These are phyloP conservation scores for Nicotiana knightiana DNA, from an alignment of 257 asterid genomes.

Conservation along the genomic window DNA sequence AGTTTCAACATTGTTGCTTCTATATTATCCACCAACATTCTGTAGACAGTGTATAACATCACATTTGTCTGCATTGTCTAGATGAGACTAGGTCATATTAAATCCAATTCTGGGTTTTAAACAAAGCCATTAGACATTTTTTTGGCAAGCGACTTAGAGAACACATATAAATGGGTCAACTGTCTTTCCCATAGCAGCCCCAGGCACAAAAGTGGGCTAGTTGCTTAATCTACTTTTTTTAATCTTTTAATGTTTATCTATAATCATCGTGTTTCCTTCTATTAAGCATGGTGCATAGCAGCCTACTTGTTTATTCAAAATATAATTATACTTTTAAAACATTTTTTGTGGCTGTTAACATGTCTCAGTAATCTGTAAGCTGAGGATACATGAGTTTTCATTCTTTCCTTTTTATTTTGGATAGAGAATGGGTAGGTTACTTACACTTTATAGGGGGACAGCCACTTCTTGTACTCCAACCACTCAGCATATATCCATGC, in stretches of 20 bases:
- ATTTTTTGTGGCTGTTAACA: not conserved
- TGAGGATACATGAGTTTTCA: not conserved
- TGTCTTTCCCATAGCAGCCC: not conserved
- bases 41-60: not conserved
- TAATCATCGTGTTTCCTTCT: not conserved
- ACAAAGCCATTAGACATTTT: not conserved
- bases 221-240: not conserved
- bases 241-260: not conserved
- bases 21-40: not conserved
- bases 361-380: not conserved
- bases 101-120: not conserved
- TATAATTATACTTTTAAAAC: not conserved
- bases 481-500: slow-evolving; percentile 89
- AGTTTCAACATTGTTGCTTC: not conserved
- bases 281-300: not conserved
- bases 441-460: slow-evolving; percentile 62
- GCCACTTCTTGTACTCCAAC: slow-evolving; percentile 68
- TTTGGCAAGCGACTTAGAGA: not conserved
- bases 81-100: not conserved
- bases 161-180: not conserved
- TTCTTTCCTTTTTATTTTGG: not conserved
- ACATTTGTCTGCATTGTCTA: not conserved
- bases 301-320: not conserved
- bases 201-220: not conserved
- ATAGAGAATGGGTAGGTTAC: slow-evolving; percentile 17